phyloP scores from a whole-genome alignment of 805 yeast genomes.

The Suhomyces tanzawaensis region DNA sequence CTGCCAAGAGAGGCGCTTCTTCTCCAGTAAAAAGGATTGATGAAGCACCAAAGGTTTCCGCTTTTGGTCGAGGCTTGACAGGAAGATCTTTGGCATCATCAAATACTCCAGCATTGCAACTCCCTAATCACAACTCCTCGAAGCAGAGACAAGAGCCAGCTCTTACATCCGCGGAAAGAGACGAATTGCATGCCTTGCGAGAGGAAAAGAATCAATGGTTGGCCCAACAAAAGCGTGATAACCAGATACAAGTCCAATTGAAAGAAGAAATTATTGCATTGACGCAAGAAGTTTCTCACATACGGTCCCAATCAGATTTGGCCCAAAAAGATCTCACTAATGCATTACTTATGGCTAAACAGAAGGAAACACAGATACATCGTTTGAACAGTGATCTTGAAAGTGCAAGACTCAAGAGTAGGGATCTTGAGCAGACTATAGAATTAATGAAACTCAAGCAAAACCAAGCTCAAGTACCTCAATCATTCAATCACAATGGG shows the following conservation, averaged over 20 bases:
- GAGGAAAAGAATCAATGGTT: slow-evolving; percentile 52
- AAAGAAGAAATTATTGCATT: slow-evolving; percentile 22
- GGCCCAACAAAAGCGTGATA: slow-evolving; percentile 17
- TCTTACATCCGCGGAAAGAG: slow-evolving; percentile 28
- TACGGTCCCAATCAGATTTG: slow-evolving; percentile 34
- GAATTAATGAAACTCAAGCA: slow-evolving; percentile 29
- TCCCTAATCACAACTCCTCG: slow-evolving; percentile 8
- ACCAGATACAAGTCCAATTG: slow-evolving; percentile 23
- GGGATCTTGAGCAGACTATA: slow-evolving; percentile 50
- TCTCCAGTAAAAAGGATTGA: slow-evolving; percentile 59
- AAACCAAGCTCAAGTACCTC: slow-evolving; percentile 24
- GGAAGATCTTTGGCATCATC: slow-evolving; percentile 40
- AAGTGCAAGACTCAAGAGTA: slow-evolving; percentile 48
- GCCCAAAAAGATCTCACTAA: slow-evolving; percentile 51
- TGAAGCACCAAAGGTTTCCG: slow-evolving; percentile 25
- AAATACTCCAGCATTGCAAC: slow-evolving; percentile 11
- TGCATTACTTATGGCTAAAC: slow-evolving; percentile 51
- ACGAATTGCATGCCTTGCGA: slow-evolving; percentile 51
- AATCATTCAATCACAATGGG: slow-evolving; percentile 1
- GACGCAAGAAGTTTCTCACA: slow-evolving; percentile 22
- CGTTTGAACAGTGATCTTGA: slow-evolving; percentile 64
- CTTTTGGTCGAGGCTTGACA: slow-evolving; percentile 39
- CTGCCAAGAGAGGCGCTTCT: slow-evolving; percentile 67
- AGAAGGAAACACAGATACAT: slow-evolving; percentile 66
- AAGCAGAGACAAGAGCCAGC: slow-evolving; percentile 13